These are phyloP conservation scores for Mucor saturninus DNA, from an alignment of 371 early-diverging fungal species.

Conservation along the genomic window DNA sequence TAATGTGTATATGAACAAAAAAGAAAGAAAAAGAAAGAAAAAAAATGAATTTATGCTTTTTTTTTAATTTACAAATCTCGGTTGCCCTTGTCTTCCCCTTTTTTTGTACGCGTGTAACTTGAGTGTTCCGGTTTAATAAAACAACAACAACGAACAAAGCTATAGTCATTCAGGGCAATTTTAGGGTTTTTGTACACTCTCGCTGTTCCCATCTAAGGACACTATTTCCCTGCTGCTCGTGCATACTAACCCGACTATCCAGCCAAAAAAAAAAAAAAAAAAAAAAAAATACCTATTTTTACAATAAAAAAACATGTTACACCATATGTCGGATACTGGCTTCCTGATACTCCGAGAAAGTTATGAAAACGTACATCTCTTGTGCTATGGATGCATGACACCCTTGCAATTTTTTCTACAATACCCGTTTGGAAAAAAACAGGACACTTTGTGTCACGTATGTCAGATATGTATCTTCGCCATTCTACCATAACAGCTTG, in stretches of 20 bases:
- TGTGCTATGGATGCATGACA: neutral
- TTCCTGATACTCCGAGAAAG: conserved; percentile 19
- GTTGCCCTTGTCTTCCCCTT: conserved; percentile 4
- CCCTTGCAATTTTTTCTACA: no score
- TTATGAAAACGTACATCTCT: neutral
- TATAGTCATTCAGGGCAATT: neutral
- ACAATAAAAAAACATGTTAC: conserved; percentile 5
- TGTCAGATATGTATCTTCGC: no score
- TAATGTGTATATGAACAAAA: neutral
- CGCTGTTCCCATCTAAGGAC: neutral
- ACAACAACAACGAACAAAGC: neutral
- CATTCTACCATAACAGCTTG: no score
- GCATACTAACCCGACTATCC: neutral
- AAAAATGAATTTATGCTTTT: conserved; percentile 1
- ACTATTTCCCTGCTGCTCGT: neutral
- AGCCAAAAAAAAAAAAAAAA: neutral
- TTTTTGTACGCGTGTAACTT: conserved; percentile 5
- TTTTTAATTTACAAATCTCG: neutral
- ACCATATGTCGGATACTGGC: conserved; percentile 6
- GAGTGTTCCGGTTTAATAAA: neutral
- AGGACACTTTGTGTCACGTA: no score
- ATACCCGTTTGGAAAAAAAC: no score
- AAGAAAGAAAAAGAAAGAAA: conserved; percentile 12
- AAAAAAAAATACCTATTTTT: neutral
- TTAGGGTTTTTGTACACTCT: neutral